Evolutionary conservation across 345 rosid species (phyloP).

Genomic region (Camelina laxa): DNA sequence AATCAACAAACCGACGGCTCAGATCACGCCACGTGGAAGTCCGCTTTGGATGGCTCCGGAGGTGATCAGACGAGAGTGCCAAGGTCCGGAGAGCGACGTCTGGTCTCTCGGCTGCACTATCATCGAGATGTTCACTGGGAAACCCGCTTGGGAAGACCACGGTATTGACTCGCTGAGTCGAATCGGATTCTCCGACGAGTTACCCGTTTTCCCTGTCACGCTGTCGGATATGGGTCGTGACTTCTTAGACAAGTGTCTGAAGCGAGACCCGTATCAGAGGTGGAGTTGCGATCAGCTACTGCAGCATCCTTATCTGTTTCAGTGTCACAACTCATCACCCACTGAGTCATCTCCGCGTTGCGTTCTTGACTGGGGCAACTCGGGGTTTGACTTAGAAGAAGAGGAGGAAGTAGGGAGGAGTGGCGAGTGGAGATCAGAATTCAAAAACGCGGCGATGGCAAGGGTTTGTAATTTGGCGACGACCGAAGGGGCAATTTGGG

Average conservation of each 20-base stretch:
- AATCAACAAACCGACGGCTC: slow-evolving; percentile 7
- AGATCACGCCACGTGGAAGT: slow-evolving; percentile 67
- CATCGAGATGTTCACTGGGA: slow-evolving; percentile 74
- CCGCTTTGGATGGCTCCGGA: slow-evolving; percentile 99
- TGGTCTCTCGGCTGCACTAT: slow-evolving; percentile 84
- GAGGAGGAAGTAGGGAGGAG: slow-evolving; percentile 30
- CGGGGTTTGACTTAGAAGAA: slow-evolving; percentile 43
- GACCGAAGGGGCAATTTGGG: slow-evolving; percentile 54
- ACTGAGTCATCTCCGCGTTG: slow-evolving; percentile 73
- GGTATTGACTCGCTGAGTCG: slow-evolving; percentile 60
- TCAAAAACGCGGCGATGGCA: slow-evolving; percentile 34
- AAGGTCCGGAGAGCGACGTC: slow-evolving; percentile 79
- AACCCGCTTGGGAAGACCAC: slow-evolving; percentile 64
- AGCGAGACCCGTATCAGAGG: slow-evolving; percentile 53
- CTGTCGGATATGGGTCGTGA: slow-evolving; percentile 61
- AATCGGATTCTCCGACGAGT: slow-evolving; percentile 58
- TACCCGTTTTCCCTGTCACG: slow-evolving; percentile 53
- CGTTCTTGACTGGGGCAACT: slow-evolving; percentile 62
- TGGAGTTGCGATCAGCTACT: slow-evolving; percentile 83
- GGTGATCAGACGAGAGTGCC: slow-evolving; percentile 67
- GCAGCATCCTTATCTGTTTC: slow-evolving; percentile 63
- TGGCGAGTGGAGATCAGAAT: slow-evolving; percentile 8
- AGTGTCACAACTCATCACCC: slow-evolving; percentile 13
- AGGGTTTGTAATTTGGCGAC: slow-evolving; percentile 52
- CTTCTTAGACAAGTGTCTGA: slow-evolving; percentile 67